These are phyloP conservation scores for Myriosclerotinia curreyana DNA, from an alignment of 2,329 filamentous ascomycete genomes.

Conservation along the genomic window DNA sequence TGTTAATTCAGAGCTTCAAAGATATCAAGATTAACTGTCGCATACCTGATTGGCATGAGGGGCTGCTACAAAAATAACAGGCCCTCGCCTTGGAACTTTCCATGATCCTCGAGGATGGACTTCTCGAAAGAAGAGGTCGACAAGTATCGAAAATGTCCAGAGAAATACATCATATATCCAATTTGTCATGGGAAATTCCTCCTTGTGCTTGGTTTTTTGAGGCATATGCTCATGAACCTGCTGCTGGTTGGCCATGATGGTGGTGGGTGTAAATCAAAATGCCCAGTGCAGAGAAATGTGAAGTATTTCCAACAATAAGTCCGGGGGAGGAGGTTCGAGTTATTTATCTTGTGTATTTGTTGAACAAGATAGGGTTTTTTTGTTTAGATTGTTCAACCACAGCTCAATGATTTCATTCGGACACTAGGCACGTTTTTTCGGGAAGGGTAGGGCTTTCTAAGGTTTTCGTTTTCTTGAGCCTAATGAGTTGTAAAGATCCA, in stretches of 20 bases:
- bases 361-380: not conserved
- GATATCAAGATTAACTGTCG: slow-evolving; percentile 23
- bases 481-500: slow-evolving; percentile 8
- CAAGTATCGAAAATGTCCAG: slow-evolving; percentile 74
- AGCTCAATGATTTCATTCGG: slow-evolving; percentile 11
- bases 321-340: not conserved
- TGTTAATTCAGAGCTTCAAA: slow-evolving; percentile 19
- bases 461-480: slow-evolving; percentile 8
- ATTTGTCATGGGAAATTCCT: slow-evolving; percentile 27
- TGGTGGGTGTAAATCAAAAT: slow-evolving; percentile 3
- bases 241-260: slow-evolving; percentile 21
- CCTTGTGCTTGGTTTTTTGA: slow-evolving; percentile 22
- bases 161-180: slow-evolving; percentile 77
- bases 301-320: not conserved
- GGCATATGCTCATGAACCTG: slow-evolving; percentile 26
- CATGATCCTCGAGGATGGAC: slow-evolving; percentile 92
- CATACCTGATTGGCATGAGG: slow-evolving; percentile 92
- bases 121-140: slow-evolving; percentile 97
- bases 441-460: not conserved
- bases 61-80: slow-evolving; percentile 91
- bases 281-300: not conserved
- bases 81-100: slow-evolving; percentile 85
- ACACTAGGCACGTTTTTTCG: not conserved
- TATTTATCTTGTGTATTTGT: not conserved
- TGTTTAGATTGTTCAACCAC: slow-evolving; percentile 5